Evolutionary conservation across 192 early-diverging fungal genomes (phyloP), one percentile per base, ranked within the genome.

Genomic region (Haplosporangium gracile): DNA sequence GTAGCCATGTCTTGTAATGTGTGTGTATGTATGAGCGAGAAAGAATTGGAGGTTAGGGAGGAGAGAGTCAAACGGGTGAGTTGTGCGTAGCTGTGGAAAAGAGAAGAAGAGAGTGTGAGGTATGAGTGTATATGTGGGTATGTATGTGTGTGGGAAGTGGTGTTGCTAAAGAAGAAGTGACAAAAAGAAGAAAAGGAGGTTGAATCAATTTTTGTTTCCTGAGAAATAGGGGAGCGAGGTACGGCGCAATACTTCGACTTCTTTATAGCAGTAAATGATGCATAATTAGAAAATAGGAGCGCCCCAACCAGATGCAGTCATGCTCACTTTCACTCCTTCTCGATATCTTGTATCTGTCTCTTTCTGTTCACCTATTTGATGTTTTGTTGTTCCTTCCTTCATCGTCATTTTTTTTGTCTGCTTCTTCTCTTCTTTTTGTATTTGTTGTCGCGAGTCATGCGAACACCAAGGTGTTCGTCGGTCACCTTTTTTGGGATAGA

Each of bases 1-100:
- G 77, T 72, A 39, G 83, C 70, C 83, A 80, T 85, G 34, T 57
- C 4, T 74, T 53, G 49, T 15, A 39, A 42, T 55, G 24, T 20
- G 40, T 70, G 45, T 18, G 43, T 68, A 36, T 40, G 40, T 22
- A 18, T 45, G 60, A 53, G 57, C 10, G 57, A 29, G 57, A 16
- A 57, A 51, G 55, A 34, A 77, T 1, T 36, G 29, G 39, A 42
- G 45, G 5, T 22, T 6, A 5, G 24, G 29, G 6, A 69, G 47
- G 68, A 29, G 47, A 32, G 26, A 55, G 40, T 26, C n/a, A 51
- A 32, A 29, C 16, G 32, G 63, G 60, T 38, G 60, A 11, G 7
- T 32, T 65, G 24, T 65, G 60, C 15, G 60, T 34, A 15, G 11
- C 7, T 22, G 47, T 24, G 47, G n/a, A 34, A 75, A 49, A 13